phyloP scores from a whole-genome alignment of 306 rosid genomes.

The Arachis hypogaea region DNA sequence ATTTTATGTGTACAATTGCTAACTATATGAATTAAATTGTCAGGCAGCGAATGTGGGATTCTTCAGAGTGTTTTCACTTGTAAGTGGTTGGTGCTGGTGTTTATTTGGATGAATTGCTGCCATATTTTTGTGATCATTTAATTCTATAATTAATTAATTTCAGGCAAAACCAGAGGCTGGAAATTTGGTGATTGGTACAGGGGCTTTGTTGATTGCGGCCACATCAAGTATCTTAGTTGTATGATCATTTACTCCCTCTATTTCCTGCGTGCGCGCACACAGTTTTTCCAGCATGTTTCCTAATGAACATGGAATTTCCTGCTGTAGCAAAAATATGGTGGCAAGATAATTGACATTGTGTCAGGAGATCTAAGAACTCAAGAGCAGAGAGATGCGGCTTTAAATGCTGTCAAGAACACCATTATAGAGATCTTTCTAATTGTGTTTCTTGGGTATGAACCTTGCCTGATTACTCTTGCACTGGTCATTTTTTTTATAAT shows the following conservation, averaged over 20 bases:
- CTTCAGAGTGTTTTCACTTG: conserved; percentile 62
- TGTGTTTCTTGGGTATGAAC: conserved; percentile 66
- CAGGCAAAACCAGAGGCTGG: conserved; percentile 78
- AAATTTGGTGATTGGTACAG: conserved; percentile 57
- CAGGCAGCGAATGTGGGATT: conserved; percentile 77
- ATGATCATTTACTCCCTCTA: conserved; percentile 39
- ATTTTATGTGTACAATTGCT: conserved; percentile 20
- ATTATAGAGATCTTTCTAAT: conserved; percentile 59
- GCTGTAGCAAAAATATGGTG: conserved; percentile 73
- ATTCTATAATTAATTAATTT: conserved; percentile 12
- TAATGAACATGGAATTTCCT: conserved; percentile 37
- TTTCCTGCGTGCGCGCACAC: not conserved
- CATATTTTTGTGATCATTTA: conserved; percentile 27
- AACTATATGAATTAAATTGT: conserved; percentile 37
- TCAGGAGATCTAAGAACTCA: conserved; percentile 57
- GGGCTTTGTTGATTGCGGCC: conserved; percentile 74
- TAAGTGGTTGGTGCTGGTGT: conserved; percentile 47
- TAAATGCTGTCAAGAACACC: conserved; percentile 66
- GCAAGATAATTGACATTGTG: conserved; percentile 77
- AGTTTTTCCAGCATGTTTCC: conserved; percentile 7
- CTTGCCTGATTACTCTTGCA: conserved; percentile 27
- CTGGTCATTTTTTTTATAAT: conserved; percentile 14
- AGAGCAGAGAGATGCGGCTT: conserved; percentile 58
- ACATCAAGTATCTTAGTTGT: conserved; percentile 71
- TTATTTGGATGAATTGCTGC: conserved; percentile 20